These are phyloP conservation scores for Colletotrichum zoysiae DNA, from an alignment of 2,329 filamentous ascomycete species.

Conservation along the genomic window DNA sequence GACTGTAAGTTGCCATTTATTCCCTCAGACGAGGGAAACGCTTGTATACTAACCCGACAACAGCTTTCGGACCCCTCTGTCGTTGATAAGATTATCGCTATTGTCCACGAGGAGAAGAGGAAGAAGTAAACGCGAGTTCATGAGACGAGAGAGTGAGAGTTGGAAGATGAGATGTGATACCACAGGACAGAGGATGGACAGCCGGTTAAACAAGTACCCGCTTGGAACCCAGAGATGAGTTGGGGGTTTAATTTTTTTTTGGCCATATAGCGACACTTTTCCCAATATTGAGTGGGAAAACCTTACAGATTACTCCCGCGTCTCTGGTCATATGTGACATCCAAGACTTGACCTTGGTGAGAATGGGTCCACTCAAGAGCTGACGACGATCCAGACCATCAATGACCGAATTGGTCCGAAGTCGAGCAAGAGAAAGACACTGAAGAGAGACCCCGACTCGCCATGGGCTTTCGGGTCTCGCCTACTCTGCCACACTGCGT, in stretches of 20 bases:
- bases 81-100: slow-evolving; percentile 88
- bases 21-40: not conserved
- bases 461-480: not conserved
- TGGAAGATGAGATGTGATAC: slow-evolving; percentile 28
- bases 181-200: slow-evolving; percentile 20
- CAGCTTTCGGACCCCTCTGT: slow-evolving; percentile 91
- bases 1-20: slow-evolving; percentile 73
- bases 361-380: not conserved
- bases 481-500: not conserved
- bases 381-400: not conserved
- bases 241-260: slow-evolving; percentile 25
- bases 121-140: slow-evolving; percentile 58
- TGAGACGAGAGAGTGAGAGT: not conserved
- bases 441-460: not conserved
- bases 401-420: not conserved
- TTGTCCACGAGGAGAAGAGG: slow-evolving; percentile 74
- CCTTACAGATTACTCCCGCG: not conserved
- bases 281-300: slow-evolving; percentile 13
- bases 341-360: not conserved
- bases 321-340: not conserved
- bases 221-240: slow-evolving; percentile 13
- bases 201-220: slow-evolving; percentile 7
- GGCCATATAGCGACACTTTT: slow-evolving; percentile 21
- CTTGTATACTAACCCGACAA: slow-evolving; percentile 25
- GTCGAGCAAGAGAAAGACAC: not conserved